A percentile compares a stretch with the other conserved stretches of the same genome.
Evolutionary conservation across 257 asterid genomes (phyloP).

Genomic region (Solanum medicagineum): DNA sequence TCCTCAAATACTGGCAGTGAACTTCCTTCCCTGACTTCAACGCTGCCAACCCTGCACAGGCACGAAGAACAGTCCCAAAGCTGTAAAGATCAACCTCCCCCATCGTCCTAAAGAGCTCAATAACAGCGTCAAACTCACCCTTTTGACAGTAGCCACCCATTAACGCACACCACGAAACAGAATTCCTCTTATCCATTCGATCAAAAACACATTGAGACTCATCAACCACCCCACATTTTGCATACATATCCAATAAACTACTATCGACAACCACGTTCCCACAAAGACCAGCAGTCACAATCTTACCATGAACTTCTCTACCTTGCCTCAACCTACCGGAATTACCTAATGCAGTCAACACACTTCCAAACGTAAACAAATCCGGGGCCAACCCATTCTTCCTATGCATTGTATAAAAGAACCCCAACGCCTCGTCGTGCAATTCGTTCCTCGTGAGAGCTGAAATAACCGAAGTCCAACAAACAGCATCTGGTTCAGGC

Average conservation of each 20-base stretch:
- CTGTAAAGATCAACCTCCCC: conserved; percentile 49
- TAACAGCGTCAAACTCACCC: conserved; percentile 42
- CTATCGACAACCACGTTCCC: conserved; percentile 50
- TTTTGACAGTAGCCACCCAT: conserved; percentile 76
- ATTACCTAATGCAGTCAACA: conserved; percentile 67
- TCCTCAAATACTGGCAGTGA: conserved; percentile 79
- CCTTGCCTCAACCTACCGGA: conserved; percentile 61
- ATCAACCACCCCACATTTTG: conserved; percentile 46
- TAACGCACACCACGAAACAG: conserved; percentile 82
- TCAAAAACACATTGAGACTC: conserved; percentile 60
- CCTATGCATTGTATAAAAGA: conserved; percentile 37
- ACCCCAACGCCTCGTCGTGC: conserved; percentile 40
- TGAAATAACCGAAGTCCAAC: conserved; percentile 73
- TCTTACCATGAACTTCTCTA: conserved; percentile 49
- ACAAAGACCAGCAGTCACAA: conserved; percentile 28
- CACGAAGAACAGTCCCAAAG: conserved; percentile 71
- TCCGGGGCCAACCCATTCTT: conserved; percentile 32
- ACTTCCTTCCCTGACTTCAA: conserved; percentile 68
- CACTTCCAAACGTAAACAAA: conserved; percentile 69
- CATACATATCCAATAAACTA: conserved; percentile 75
- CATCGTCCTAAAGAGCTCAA: conserved; percentile 45
- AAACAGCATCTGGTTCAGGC: conserved; percentile 65
- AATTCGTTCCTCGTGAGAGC: conserved; percentile 63
- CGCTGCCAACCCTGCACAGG: conserved; percentile 78
- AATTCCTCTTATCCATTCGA: conserved; percentile 49